Evolutionary conservation across 768 basidiomycete species (phyloP).

Genomic region (Lactarius quietus): DNA sequence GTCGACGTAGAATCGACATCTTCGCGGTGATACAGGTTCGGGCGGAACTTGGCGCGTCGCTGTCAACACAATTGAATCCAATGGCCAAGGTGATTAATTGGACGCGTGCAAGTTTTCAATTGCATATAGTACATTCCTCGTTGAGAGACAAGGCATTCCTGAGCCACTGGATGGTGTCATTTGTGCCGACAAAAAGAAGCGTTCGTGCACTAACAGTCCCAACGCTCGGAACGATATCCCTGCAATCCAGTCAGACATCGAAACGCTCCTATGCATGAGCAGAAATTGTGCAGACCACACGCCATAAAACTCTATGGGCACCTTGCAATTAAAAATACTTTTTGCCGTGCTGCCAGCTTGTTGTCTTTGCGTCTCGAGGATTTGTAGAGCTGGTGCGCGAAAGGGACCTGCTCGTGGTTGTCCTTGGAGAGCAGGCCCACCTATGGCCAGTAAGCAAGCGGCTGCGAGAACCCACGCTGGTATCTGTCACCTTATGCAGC

Average conservation of each 20-base stretch:
- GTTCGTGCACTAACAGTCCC: slow-evolving; percentile 55
- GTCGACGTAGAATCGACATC: slow-evolving; percentile 27
- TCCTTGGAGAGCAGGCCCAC: slow-evolving; percentile 66
- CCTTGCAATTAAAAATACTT: slow-evolving; percentile 59
- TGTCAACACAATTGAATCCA: slow-evolving; percentile 29
- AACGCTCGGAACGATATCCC: slow-evolving; percentile 81
- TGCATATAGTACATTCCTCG: slow-evolving; percentile 46
- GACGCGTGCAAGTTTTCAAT: not conserved
- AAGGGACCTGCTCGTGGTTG: slow-evolving; percentile 65
- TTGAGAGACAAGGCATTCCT: slow-evolving; percentile 76
- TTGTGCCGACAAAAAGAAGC: slow-evolving; percentile 65
- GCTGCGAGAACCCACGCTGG: not conserved
- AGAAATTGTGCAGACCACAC: slow-evolving; percentile 51
- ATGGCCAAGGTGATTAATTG: not conserved
- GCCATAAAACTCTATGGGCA: slow-evolving; percentile 76
- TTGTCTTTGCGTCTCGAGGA: slow-evolving; percentile 45
- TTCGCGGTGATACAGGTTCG: slow-evolving; percentile 61
- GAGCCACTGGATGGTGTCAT: slow-evolving; percentile 62
- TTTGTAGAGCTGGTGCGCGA: slow-evolving; percentile 72
- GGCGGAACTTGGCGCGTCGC: slow-evolving; percentile 62
- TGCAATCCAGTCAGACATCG: slow-evolving; percentile 21
- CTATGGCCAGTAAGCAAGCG: slow-evolving; percentile 34
- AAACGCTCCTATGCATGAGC: not conserved
- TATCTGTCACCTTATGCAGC: slow-evolving; percentile 53
- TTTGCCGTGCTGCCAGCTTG: slow-evolving; percentile 56